Conservation (phyloP, 345 rosid genomes). For the Trapa bicornis region DNA sequence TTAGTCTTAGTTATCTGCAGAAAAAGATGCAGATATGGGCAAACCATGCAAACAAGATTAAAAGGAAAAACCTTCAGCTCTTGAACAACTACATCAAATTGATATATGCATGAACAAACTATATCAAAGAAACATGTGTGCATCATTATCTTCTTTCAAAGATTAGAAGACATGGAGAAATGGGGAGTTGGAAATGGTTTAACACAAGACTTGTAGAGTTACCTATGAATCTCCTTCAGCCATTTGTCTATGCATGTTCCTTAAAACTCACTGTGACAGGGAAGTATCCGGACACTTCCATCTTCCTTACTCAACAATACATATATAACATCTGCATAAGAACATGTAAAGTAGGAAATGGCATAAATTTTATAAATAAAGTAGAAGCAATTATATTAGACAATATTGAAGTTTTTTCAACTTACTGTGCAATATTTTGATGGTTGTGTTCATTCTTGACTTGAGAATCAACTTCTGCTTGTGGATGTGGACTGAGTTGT, state of each 20-base stretch:
- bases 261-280: constrained; percentile 87
- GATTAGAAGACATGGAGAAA: not conserved
- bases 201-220: not conserved
- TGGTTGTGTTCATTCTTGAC: constrained; percentile 28
- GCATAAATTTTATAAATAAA: constrained; percentile 1
- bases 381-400: no score
- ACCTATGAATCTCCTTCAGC: constrained; percentile 99
- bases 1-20: constrained; percentile 23
- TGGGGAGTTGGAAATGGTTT: not conserved
- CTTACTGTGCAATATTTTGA: constrained; percentile 80
- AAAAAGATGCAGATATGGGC: constrained; percentile 50
- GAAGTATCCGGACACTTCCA: constrained; percentile 67
- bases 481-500: constrained; percentile 66
- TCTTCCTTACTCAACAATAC: constrained; percentile 97
- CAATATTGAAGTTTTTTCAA: not conserved
- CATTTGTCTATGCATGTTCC: constrained; percentile 80
- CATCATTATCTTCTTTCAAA: no score
- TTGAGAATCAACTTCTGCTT: constrained; percentile 71
- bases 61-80: not conserved
- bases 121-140: not conserved
- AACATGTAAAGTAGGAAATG: not conserved
- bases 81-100: not conserved
- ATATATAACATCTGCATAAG: constrained; percentile 71
- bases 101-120: not conserved
- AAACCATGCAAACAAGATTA: constrained; percentile 42